These are phyloP conservation scores for Leptosphaerulina australis DNA, from an alignment of 2,329 filamentous ascomycete genomes.

Conservation along the genomic window DNA sequence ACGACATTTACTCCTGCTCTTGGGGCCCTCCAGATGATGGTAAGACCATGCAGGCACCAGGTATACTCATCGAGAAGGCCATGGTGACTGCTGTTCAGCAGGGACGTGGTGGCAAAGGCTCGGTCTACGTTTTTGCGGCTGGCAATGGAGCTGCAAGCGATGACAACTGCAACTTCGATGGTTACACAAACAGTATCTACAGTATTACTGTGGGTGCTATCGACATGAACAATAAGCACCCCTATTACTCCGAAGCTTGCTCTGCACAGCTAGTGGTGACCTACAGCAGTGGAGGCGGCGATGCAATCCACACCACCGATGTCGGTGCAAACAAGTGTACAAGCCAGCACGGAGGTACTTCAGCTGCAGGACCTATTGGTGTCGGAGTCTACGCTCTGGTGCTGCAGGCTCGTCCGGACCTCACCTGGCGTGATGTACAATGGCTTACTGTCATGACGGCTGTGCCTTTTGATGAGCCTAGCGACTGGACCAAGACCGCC, in stretches of 20 bases:
- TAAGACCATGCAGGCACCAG: constrained; percentile 89
- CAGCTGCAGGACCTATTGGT: constrained; percentile 89
- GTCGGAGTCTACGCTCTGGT: constrained; percentile 91
- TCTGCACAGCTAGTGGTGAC: constrained; percentile 95
- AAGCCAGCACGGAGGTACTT: constrained; percentile 86
- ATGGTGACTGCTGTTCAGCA: constrained; percentile 93
- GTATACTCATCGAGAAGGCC: constrained; percentile 83
- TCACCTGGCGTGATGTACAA: constrained; percentile 94
- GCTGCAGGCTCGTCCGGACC: constrained; percentile 80
- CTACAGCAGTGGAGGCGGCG: constrained; percentile 88
- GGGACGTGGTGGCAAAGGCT: constrained; percentile 80
- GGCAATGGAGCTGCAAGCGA: constrained; percentile 86
- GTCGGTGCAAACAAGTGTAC: constrained; percentile 84
- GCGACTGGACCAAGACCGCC: constrained; percentile 80
- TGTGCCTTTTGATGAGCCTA: constrained; percentile 76
- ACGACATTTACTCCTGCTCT: constrained; percentile 97
- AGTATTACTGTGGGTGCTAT: constrained; percentile 96
- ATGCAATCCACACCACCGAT: constrained; percentile 95
- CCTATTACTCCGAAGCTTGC: constrained; percentile 95
- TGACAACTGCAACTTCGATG: constrained; percentile 99
- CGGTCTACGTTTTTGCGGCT: constrained; percentile 95
- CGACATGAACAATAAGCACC: constrained; percentile 83
- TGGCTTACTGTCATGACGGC: constrained; percentile 87
- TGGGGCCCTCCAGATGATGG: constrained; percentile 98
- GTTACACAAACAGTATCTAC: constrained; percentile 99